These are phyloP conservation scores for Monilinia laxa DNA, from an alignment of 2,329 filamentous ascomycete species.

Conservation along the genomic window DNA sequence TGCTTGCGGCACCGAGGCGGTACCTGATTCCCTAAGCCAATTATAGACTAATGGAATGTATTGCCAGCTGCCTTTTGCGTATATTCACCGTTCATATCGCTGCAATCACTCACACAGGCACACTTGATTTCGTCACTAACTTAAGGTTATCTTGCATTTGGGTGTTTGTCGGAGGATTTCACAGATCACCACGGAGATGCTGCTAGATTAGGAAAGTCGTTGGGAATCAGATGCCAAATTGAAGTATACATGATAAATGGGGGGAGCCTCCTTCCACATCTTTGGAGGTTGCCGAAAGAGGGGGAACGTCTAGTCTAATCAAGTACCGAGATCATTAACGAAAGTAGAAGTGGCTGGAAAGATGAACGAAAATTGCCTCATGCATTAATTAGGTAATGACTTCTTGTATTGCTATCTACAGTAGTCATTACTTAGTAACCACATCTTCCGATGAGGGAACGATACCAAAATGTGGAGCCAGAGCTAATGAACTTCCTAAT, in stretches of 20 bases:
- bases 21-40: conserved; percentile 23
- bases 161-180: conserved; percentile 7
- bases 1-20: conserved; percentile 15
- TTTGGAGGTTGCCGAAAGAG: conserved; percentile 4
- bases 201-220: conserved; percentile 21
- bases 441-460: neutral
- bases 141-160: conserved; percentile 17
- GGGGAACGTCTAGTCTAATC: conserved; percentile 8
- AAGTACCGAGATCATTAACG: conserved; percentile 6
- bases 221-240: conserved; percentile 12
- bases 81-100: conserved; percentile 8
- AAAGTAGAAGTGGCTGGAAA: neutral
- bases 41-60: neutral
- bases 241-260: conserved; percentile 8
- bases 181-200: neutral
- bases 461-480: neutral
- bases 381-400: neutral
- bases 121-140: conserved; percentile 7
- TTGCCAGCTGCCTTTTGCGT: conserved; percentile 17
- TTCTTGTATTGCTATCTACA: too few relatives aligned
- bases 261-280: conserved; percentile 12
- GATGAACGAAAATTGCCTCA: neutral
- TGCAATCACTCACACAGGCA: neutral
- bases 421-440: neutral
- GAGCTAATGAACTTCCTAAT: conserved; percentile 13